Base-by-base conservation (phyloP, 2,329 filamentous ascomycete species). In the Cyclaneusma minus region DNA sequence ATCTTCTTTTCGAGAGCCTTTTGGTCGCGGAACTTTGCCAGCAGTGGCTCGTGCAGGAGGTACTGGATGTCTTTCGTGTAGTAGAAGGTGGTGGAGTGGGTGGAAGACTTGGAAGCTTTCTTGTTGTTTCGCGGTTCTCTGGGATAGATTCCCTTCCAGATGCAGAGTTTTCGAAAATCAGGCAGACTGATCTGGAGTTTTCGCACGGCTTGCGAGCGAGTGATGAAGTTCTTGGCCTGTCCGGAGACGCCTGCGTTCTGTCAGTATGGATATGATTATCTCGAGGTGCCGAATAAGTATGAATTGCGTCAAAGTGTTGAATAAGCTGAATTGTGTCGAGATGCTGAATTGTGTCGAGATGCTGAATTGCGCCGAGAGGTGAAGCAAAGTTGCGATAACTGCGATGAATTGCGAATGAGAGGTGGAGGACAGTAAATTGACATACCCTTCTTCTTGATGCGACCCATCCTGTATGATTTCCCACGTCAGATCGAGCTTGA, bases 111-210 rank as follows among this genome's bases (percentile, higher is more conserved):
- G 49, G 79, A 82, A 21, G 81, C 89, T 68, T 94, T 94, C 64
- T 92, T 94, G 64, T 84, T 87, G 62, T 79, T 93, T 48, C 89
- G 73, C 37, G 89, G 89, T 62, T 98, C 89, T 47, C 89, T 80
- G 39, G 89, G 89, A 57, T 94, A 98, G 52, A 98, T 95, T 44
- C 85, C 89, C 64, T 95, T 95, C 77, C 93, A 98, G 54, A 98
- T 98, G 61, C 89, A 98, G 50, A 98, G 68, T 59, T 92, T 79
- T 58, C 89, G 77, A 60, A 98, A 98, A 58, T 98, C 89, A 40
- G 85, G 84, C 30, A 98, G 71, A 47, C 81, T 93, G 55, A 98
- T 80, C 58, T 98, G 89, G 36, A 98, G 75, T 62, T 95, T 98
- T 55, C 85, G 83, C 44, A 98, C 83, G 23, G 89, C 89, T 61